A percentile compares a stretch with the other conserved stretches of the same genome.
Evolutionary conservation across 2,329 filamentous ascomycete species (phyloP).

Genomic region (Diaporthe sp.): DNA sequence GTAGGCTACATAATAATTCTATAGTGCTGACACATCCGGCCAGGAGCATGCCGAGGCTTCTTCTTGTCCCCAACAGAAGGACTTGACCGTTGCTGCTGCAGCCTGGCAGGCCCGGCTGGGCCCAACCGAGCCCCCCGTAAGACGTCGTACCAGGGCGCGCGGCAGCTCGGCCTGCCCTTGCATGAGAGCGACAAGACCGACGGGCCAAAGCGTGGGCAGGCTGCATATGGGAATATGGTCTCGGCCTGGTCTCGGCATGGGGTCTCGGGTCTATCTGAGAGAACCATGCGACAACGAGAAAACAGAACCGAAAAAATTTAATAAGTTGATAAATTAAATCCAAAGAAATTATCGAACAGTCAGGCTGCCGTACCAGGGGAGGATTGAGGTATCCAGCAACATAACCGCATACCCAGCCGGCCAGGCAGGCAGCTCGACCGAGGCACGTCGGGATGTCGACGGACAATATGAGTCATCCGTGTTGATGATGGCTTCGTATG

Average conservation of each 20-base stretch:
- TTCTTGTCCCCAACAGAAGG: background rate
- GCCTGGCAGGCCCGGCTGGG: conserved; percentile 20
- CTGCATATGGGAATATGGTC: conserved; percentile 1
- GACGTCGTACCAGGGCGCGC: conserved; percentile 20
- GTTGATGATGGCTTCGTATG: conserved; percentile 16
- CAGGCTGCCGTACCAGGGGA: background rate
- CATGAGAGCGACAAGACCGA: conserved; percentile 12
- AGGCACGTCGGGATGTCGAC: background rate
- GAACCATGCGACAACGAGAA: background rate
- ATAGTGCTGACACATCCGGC: conserved; percentile 13
- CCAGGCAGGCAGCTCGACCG: conserved; percentile 16
- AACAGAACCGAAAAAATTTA: too few species aligned
- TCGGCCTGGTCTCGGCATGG: conserved; percentile 5
- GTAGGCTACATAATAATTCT: background rate
- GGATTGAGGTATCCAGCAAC: conserved; percentile 28
- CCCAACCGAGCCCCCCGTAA: conserved; percentile 17
- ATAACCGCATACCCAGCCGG: background rate
- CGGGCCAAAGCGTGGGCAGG: conserved; percentile 27
- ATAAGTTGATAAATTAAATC: too few species aligned
- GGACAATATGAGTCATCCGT: conserved; percentile 19
- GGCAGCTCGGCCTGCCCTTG: conserved; percentile 26
- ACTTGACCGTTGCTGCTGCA: conserved; percentile 3
- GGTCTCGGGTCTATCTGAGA: conserved; percentile 16
- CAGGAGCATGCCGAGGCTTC: conserved; percentile 9
- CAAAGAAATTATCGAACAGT: background rate